Percentiles rank a stretch among this genome's conserved stretches.
phyloP scores from a whole-genome alignment of 1,284 basidiomycete species.

The Mycena sp. region DNA sequence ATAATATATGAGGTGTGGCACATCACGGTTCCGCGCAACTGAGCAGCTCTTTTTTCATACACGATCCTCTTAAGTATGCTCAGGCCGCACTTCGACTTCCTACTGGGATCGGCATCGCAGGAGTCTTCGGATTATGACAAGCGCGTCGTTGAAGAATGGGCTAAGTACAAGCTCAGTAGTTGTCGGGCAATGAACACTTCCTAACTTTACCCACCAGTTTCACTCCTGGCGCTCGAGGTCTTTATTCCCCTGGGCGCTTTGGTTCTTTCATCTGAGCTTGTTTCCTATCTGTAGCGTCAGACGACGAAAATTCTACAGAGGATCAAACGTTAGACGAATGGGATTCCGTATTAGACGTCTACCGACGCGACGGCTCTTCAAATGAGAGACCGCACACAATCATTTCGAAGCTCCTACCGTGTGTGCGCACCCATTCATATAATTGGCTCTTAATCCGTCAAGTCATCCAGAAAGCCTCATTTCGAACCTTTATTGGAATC shows the following conservation, averaged over 20 bases:
- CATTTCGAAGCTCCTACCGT: constrained; percentile 23
- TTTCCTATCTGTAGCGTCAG: neutral
- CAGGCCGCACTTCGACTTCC: constrained; percentile 26
- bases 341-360: constrained; percentile 28
- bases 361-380: neutral
- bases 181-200: neutral
- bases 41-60: no score
- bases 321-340: constrained; percentile 11
- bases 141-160: constrained; percentile 24
- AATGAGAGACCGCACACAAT: neutral
- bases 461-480: constrained; percentile 37
- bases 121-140: constrained; percentile 15
- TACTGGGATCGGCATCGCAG: constrained; percentile 16
- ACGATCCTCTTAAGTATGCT: constrained; percentile 13
- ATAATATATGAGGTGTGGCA: no score
- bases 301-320: neutral
- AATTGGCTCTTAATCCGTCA: neutral
- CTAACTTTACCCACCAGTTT: constrained; percentile 22
- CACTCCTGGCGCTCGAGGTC: constrained; percentile 9
- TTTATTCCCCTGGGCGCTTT: neutral
- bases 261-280: neutral
- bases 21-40: neutral
- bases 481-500: constrained; percentile 39
- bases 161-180: constrained; percentile 12
- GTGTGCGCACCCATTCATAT: neutral